These are phyloP conservation scores for Didymosphaeria variabile DNA, from an alignment of 2,329 filamentous ascomycete species.

Conservation along the genomic window DNA sequence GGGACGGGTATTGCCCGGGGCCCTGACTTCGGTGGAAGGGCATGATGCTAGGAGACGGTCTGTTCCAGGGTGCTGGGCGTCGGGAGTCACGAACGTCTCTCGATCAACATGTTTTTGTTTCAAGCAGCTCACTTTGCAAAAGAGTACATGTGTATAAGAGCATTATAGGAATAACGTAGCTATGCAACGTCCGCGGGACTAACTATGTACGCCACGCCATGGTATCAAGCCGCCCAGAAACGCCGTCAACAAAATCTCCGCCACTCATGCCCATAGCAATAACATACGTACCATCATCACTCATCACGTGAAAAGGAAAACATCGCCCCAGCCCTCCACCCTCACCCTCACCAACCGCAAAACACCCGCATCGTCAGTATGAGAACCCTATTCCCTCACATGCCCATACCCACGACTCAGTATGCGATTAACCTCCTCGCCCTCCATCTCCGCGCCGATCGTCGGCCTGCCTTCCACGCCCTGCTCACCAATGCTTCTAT, in stretches of 20 bases:
- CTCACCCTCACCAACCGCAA: not conserved
- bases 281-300: not conserved
- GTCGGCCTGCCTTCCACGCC: not conserved
- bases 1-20: not conserved
- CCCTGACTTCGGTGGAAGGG: too few relatives aligned
- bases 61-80: not conserved
- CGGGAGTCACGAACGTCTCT: not conserved
- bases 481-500: constrained; percentile 15
- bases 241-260: not conserved
- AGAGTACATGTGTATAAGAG: not conserved
- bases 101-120: not conserved
- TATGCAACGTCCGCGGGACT: not conserved
- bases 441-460: constrained; percentile 16
- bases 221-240: constrained; percentile 3
- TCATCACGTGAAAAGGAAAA: not conserved
- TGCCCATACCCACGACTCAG: constrained; percentile 22
- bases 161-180: not conserved
- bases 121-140: not conserved
- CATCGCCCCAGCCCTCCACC: not conserved
- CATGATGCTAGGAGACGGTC: not conserved
- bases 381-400: constrained; percentile 11
- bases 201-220: not conserved
- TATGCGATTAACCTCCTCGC: constrained; percentile 29
- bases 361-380: not conserved
- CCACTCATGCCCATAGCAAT: not conserved